These are phyloP conservation scores for Boletus sp. DNA, from an alignment of 1,284 basidiomycete genomes.

Conservation along the genomic window DNA sequence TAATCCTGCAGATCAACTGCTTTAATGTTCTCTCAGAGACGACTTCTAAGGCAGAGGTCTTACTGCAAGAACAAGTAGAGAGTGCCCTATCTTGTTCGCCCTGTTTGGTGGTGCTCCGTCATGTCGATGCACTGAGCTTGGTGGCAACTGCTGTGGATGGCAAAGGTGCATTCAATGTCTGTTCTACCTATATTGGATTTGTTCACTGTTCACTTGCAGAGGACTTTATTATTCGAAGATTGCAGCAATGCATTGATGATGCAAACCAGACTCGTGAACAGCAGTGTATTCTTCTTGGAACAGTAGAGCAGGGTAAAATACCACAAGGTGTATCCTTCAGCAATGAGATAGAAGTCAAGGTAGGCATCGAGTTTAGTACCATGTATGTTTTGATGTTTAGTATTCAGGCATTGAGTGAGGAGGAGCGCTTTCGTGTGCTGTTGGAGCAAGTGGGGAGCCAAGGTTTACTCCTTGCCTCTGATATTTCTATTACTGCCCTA, in stretches of 20 bases:
- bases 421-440: conserved; percentile 58
- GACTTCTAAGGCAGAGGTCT: conserved; percentile 78
- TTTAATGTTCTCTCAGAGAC: conserved; percentile 86
- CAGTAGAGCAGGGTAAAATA: conserved; percentile 69
- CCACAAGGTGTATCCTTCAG: conserved; percentile 83
- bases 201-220: conserved; percentile 42
- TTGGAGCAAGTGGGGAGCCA: conserved; percentile 19
- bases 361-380: conserved; percentile 37
- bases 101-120: conserved; percentile 81
- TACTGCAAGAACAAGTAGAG: conserved; percentile 77
- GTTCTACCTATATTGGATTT: not conserved
- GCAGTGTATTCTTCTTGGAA: conserved; percentile 78
- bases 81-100: conserved; percentile 83
- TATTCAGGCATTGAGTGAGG: conserved; percentile 78
- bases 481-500: conserved; percentile 74
- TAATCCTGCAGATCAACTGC: conserved; percentile 73
- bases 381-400: conserved; percentile 12
- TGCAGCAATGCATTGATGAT: conserved; percentile 70
- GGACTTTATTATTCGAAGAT: conserved; percentile 58
- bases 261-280: conserved; percentile 56
- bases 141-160: conserved; percentile 68
- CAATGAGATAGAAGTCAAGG: conserved; percentile 82
- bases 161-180: conserved; percentile 43
- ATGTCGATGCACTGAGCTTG: conserved; percentile 83
- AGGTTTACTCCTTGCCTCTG: conserved; percentile 58